A percentile compares a stretch with the other conserved stretches of the same genome.
Evolutionary conservation across 2,329 filamentous ascomycete genomes (phyloP).

Genomic region (Plectosphaerella plurivora): DNA sequence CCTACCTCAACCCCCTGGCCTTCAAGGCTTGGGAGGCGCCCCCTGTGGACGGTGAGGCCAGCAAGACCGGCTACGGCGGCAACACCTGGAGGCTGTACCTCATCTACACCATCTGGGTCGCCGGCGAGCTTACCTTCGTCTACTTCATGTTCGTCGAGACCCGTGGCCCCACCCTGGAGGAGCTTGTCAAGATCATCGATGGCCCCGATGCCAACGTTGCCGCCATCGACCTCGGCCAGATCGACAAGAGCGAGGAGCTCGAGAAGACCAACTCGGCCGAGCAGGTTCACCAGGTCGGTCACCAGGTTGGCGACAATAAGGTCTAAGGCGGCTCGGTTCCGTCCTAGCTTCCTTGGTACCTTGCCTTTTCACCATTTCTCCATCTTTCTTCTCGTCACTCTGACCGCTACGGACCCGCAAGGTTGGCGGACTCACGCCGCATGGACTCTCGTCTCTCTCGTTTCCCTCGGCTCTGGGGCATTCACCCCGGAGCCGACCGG

Average conservation of each 20-base stretch:
- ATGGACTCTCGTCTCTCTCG: too few species aligned
- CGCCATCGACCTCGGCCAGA: constrained; percentile 36
- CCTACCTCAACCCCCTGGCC: constrained; percentile 15
- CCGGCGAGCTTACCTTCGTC: constrained; percentile 21
- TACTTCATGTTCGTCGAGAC: constrained; percentile 58
- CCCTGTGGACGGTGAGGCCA: background rate
- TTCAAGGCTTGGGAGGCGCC: constrained; percentile 11
- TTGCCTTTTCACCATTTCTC: too few species aligned
- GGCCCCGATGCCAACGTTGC: constrained; percentile 50
- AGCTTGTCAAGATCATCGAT: constrained; percentile 62
- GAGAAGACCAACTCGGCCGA: background rate
- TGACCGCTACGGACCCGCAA: too few species aligned
- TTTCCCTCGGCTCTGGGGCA: too few species aligned
- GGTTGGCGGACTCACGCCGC: too few species aligned
- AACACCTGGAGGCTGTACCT: constrained; percentile 9
- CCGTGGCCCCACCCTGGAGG: constrained; percentile 59
- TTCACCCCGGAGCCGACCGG: too few species aligned
- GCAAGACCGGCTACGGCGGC: background rate
- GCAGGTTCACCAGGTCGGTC: background rate
- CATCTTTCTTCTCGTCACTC: too few species aligned
- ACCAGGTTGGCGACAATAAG: background rate
- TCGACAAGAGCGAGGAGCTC: constrained; percentile 27
- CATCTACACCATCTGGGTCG: constrained; percentile 9
- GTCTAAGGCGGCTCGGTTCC: background rate
- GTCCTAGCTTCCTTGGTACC: too few species aligned